These are phyloP conservation scores for Clavaria fumosa DNA, from an alignment of 768 basidiomycete species.

Conservation along the genomic window DNA sequence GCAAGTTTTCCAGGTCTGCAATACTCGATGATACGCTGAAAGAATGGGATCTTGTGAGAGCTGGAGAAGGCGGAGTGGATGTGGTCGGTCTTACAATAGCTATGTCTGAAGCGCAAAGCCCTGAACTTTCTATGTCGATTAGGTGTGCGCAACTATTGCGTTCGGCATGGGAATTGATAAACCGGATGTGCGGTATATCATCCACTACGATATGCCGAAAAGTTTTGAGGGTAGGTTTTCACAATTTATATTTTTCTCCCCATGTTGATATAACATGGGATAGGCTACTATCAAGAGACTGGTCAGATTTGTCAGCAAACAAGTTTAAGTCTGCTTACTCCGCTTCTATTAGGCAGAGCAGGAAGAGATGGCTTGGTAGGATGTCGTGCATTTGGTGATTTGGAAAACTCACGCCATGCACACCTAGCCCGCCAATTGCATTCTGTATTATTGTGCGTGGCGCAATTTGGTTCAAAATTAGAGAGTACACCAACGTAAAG, in stretches of 20 bases:
- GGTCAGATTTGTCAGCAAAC: constrained; percentile 24
- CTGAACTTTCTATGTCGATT: too few relatives aligned
- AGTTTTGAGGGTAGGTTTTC: constrained; percentile 55
- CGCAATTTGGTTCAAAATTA: background rate
- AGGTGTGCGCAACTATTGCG: constrained; percentile 71
- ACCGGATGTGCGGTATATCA: constrained; percentile 64
- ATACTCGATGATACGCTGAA: constrained; percentile 47
- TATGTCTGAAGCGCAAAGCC: too few relatives aligned
- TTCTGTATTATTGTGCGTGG: constrained; percentile 64
- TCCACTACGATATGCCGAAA: constrained; percentile 72
- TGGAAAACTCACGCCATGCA: too few relatives aligned
- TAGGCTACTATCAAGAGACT: constrained; percentile 82
- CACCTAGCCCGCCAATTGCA: constrained; percentile 67
- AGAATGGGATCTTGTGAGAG: constrained; percentile 37
- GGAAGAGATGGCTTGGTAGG: constrained; percentile 59
- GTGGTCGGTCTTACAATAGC: constrained; percentile 29
- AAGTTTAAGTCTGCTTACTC: constrained; percentile 3
- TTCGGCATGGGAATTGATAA: constrained; percentile 86
- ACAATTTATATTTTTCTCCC: background rate
- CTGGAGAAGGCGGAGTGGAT: constrained; percentile 39
- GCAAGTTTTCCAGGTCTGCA: constrained; percentile 20
- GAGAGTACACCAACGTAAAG: background rate
- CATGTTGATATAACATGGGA: constrained; percentile 1
- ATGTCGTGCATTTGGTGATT: background rate
- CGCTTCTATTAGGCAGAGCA: constrained; percentile 39